Evolutionary conservation across 345 rosid species (phyloP), one percentile per base, ranked within the genome.

Genomic region (Populus alba): DNA sequence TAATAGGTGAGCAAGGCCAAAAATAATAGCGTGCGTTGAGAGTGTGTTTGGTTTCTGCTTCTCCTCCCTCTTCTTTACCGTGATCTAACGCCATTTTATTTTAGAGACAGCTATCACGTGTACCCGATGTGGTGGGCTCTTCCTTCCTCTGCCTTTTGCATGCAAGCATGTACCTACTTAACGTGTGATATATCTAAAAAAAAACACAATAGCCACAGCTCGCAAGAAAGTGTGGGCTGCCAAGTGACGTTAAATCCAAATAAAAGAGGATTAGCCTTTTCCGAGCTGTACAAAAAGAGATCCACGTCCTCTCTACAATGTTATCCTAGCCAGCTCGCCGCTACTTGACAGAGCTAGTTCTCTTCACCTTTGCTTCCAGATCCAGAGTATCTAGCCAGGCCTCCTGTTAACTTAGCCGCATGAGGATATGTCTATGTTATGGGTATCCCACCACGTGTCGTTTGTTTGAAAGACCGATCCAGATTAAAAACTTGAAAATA

Each of bases 281-380:
- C 5, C 35, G 4, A 8, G 23, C 1, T 57, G 62, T 57, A 2
- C 18, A 16, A 9, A 10, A 53, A 69, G 37, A 61, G 22, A 49
- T 37, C 13, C 27, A 71, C 70, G 9, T 76, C 62, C 63, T 41
- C 80, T 76, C 8, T 76, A 66, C 74, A 66, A 72, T 78, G 61
- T 17, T 12, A 65, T 7, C 6, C 10, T 71, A 66, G 71, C 22
- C 1, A 16, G 23, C 43, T 47, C 51, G 59, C 23, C 27, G 67
- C 78, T 61, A 66, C 78, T 20, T 47, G 45, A 66, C 78, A 6
- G 0, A 1, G 12, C 20, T 22, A 55, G 61, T 1, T 55, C 75
- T 68, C 70, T 71, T 68, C 39, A 74, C 83, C 86, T 70, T 70
- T 77, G 83, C 78, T 77, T 83, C 73, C 79, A 77, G 51, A 77